Evolutionary conservation across 768 basidiomycete species (phyloP).

Genomic region (Melanogaster broomeanus): DNA sequence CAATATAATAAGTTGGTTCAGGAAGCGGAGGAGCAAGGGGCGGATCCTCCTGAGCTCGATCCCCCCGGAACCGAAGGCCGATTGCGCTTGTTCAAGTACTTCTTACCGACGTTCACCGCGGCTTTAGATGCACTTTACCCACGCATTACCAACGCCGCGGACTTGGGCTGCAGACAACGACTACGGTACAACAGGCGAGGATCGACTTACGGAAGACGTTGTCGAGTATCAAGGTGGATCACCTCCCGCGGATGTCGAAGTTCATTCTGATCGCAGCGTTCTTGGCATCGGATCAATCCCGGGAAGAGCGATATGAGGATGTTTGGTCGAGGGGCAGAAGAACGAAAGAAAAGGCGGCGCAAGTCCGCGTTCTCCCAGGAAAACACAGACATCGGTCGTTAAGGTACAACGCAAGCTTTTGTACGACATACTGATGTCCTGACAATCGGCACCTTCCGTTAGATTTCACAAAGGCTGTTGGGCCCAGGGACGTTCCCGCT

Average conservation of each 20-base stretch:
- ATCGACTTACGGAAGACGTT: constrained; percentile 6
- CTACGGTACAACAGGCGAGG: constrained; percentile 28
- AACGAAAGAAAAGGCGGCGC: constrained; percentile 57
- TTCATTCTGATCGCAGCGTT: constrained; percentile 78
- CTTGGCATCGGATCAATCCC: constrained; percentile 85
- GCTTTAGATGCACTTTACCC: constrained; percentile 73
- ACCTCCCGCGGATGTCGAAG: constrained; percentile 67
- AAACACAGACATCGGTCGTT: constrained; percentile 42
- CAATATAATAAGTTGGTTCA: constrained; percentile 35
- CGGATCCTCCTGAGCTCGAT: constrained; percentile 28
- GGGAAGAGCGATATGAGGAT: constrained; percentile 76
- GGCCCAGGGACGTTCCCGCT: constrained; percentile 80
- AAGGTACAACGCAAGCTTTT: constrained; percentile 38
- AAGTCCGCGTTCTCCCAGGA: constrained; percentile 39
- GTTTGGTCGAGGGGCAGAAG: constrained; percentile 76
- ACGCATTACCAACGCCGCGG: constrained; percentile 59
- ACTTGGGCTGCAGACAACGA: constrained; percentile 61
- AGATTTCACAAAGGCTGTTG: constrained; percentile 77
- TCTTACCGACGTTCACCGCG: constrained; percentile 59
- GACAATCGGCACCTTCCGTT: background rate
- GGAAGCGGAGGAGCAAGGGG: constrained; percentile 22
- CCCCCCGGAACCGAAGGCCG: constrained; percentile 58
- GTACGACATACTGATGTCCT: background rate
- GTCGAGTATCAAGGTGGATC: constrained; percentile 24
- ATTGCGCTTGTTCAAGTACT: constrained; percentile 64